Evolutionary conservation across 768 basidiomycete genomes (phyloP).

Genomic region (Suillus spraguei): DNA sequence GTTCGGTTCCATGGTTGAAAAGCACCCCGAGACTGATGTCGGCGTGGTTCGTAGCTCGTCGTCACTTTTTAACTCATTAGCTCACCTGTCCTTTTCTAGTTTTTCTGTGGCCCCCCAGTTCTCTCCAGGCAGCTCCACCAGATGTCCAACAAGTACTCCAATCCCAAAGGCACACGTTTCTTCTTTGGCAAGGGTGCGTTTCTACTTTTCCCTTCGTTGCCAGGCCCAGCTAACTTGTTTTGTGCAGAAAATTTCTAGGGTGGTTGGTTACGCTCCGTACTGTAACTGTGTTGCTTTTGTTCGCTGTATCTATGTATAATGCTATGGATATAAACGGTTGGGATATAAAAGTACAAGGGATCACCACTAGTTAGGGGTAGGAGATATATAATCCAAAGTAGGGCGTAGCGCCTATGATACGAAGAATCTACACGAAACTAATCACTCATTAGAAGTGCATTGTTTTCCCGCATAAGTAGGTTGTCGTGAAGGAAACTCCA

Average conservation of each 20-base stretch:
- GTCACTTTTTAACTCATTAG: background rate
- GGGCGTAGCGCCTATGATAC: background rate
- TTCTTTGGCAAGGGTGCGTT: constrained; percentile 85
- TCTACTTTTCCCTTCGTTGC: background rate
- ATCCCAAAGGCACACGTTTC: constrained; percentile 77
- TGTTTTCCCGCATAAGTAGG: background rate
- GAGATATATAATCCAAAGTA: background rate
- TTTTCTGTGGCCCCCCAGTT: constrained; percentile 85
- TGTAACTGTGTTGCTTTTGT: background rate
- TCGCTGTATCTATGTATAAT: background rate
- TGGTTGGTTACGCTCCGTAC: background rate
- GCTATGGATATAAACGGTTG: background rate
- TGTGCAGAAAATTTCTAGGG: constrained; percentile 25
- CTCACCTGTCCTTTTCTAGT: constrained; percentile 43
- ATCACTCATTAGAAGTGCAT: background rate
- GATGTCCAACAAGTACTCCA: constrained; percentile 86
- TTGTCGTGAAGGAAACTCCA: background rate
- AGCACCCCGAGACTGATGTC: constrained; percentile 87
- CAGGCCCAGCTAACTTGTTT: constrained; percentile 1
- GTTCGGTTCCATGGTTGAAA: constrained; percentile 72
- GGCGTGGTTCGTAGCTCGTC: constrained; percentile 61
- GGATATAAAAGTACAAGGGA: background rate
- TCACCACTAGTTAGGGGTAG: background rate
- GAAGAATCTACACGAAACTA: background rate
- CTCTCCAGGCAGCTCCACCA: constrained; percentile 73